phyloP scores from a whole-genome alignment of 768 basidiomycete species.

The Lepiota venenata region DNA sequence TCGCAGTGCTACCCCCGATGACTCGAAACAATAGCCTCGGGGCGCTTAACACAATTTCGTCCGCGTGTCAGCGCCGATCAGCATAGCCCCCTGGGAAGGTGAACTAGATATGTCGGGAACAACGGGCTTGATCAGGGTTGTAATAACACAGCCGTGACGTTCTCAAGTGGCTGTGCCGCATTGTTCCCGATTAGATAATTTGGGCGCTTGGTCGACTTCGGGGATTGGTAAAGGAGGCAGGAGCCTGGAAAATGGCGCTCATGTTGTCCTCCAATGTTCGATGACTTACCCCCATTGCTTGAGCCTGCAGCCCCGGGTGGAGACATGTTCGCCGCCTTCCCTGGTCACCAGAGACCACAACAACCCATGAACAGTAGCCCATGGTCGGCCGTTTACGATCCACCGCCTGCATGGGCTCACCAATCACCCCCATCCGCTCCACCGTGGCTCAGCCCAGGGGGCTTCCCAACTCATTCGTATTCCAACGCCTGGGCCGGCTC shows the following conservation, averaged over 20 bases:
- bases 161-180: not conserved
- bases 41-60: no score
- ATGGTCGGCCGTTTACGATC: not conserved
- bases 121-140: no score
- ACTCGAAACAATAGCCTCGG: no score
- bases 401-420: not conserved
- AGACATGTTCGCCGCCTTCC: constrained; percentile 1
- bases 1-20: no score
- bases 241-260: not conserved
- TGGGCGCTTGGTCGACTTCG: not conserved
- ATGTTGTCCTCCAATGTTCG: not conserved
- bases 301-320: not conserved
- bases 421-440: not conserved
- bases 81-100: no score
- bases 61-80: no score
- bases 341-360: not conserved
- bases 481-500: not conserved
- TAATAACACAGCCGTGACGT: no score
- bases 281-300: not conserved
- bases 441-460: not conserved
- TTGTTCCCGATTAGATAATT: constrained; percentile 2
- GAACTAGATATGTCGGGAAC: no score
- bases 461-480: not conserved
- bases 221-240: not conserved
- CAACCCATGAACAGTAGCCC: not conserved